phyloP scores from a whole-genome alignment of 768 basidiomycete genomes.

The Leucocoprinus birnbaumii region DNA sequence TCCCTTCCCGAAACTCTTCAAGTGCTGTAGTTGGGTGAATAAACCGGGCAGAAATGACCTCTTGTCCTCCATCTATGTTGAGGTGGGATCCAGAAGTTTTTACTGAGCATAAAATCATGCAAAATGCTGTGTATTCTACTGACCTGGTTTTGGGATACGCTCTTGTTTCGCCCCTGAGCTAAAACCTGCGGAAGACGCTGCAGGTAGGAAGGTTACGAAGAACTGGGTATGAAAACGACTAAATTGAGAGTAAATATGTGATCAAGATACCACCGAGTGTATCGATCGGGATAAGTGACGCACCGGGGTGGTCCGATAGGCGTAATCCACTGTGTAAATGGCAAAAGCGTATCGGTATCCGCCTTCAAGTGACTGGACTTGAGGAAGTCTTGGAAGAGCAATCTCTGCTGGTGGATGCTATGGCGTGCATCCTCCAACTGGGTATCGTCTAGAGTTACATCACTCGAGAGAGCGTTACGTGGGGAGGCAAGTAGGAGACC shows the following conservation, averaged over 20 bases:
- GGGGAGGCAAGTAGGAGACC: conserved; percentile 54
- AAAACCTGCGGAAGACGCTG: conserved; percentile 40
- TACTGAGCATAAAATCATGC: not conserved
- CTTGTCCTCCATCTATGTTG: conserved; percentile 55
- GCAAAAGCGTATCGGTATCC: conserved; percentile 48
- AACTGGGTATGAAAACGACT: conserved; percentile 76
- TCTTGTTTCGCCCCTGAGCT: conserved; percentile 54
- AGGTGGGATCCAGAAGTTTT: not conserved
- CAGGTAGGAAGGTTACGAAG: conserved; percentile 59
- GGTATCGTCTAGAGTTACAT: conserved; percentile 46
- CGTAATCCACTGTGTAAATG: conserved; percentile 76
- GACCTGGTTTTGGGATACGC: conserved; percentile 57
- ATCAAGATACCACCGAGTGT: not conserved
- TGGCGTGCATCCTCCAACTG: too few species aligned
- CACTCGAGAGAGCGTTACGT: conserved; percentile 14
- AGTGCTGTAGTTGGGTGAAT: conserved; percentile 53
- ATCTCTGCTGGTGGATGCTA: conserved; percentile 50
- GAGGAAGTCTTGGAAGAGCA: conserved; percentile 53
- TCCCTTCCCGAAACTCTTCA: conserved; percentile 43
- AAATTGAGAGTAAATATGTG: conserved; percentile 6
- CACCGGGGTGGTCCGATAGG: conserved; percentile 54
- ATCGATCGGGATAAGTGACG: conserved; percentile 9
- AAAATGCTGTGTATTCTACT: conserved; percentile 1
- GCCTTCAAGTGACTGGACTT: conserved; percentile 37
- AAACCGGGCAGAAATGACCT: conserved; percentile 70